These are phyloP conservation scores for Pythium dissimile DNA, from an alignment of 352 stramenopile genomes.

Conservation along the genomic window DNA sequence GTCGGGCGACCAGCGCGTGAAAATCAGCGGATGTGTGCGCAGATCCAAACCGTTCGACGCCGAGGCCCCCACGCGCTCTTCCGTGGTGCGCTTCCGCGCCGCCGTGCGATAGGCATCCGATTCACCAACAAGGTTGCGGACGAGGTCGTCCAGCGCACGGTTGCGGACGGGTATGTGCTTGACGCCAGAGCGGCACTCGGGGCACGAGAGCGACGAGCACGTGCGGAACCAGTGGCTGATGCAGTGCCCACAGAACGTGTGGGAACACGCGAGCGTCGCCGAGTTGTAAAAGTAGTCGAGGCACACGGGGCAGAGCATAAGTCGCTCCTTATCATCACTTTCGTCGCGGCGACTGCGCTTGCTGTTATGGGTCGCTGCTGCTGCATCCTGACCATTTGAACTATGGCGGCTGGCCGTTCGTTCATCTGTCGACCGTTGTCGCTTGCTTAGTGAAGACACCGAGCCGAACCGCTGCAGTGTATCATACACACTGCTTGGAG, in stretches of 20 bases:
- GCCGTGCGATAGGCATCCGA: conserved; percentile 50
- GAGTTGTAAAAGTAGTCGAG: conserved; percentile 79
- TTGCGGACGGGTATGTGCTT: conserved; percentile 73
- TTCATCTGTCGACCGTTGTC: conserved; percentile 10
- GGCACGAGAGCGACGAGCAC: conserved; percentile 59
- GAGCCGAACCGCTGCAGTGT: background rate
- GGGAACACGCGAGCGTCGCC: conserved; percentile 75
- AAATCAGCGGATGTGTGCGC: conserved; percentile 39
- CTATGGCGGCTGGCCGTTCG: background rate
- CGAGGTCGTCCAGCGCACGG: conserved; percentile 76
- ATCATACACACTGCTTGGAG: background rate
- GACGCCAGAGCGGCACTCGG: conserved; percentile 66
- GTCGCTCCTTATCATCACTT: conserved; percentile 48
- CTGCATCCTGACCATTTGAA: conserved; percentile 12
- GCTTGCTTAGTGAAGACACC: conserved; percentile 9
- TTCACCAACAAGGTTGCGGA: conserved; percentile 61
- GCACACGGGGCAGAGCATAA: conserved; percentile 81
- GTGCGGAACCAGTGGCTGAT: conserved; percentile 76
- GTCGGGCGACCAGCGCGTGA: conserved; percentile 47
- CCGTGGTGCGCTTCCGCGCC: conserved; percentile 15
- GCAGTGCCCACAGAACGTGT: conserved; percentile 81
- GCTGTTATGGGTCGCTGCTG: conserved; percentile 10
- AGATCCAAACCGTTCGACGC: conserved; percentile 4
- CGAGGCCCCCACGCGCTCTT: conserved; percentile 6
- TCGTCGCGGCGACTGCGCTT: conserved; percentile 21